These are phyloP conservation scores for Mycena sp. DNA, from an alignment of 1,284 basidiomycete species.

Conservation along the genomic window DNA sequence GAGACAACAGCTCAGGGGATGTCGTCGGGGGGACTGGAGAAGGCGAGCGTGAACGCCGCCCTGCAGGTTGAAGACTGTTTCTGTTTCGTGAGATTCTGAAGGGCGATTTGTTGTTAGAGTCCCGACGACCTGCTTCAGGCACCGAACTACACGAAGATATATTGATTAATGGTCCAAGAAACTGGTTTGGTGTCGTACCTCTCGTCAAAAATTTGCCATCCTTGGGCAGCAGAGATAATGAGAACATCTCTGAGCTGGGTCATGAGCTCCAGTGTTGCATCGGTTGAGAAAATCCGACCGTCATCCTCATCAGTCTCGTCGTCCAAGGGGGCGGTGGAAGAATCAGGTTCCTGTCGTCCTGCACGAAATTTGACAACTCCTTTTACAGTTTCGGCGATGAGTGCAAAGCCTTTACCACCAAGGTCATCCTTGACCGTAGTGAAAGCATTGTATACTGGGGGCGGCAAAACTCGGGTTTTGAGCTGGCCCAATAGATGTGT, in stretches of 20 bases:
- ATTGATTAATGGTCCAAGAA: neutral
- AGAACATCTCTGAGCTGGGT: conserved; percentile 68
- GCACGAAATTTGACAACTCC: conserved; percentile 52
- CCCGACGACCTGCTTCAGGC: conserved; percentile 11
- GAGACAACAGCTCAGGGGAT: conserved; percentile 60
- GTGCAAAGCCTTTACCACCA: conserved; percentile 47
- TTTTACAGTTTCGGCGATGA: conserved; percentile 56
- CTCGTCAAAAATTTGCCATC: conserved; percentile 64
- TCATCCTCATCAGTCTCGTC: conserved; percentile 61
- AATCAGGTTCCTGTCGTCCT: conserved; percentile 32
- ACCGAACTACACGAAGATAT: conserved; percentile 4
- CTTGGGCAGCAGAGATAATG: conserved; percentile 60
- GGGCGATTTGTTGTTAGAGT: conserved; percentile 46
- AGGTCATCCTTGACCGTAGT: conserved; percentile 37
- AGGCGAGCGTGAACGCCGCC: conserved; percentile 59
- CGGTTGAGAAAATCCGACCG: conserved; percentile 60
- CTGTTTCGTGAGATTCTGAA: conserved; percentile 53
- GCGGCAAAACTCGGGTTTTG: conserved; percentile 60
- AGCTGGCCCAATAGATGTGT: conserved; percentile 62
- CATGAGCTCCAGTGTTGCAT: conserved; percentile 69
- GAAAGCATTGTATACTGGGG: conserved; percentile 55
- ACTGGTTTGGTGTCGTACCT: conserved; percentile 40
- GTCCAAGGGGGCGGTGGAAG: conserved; percentile 38
- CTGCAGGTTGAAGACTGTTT: conserved; percentile 47
- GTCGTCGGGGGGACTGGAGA: conserved; percentile 47